Percentiles rank a stretch among this genome's conserved stretches.
Conservation (phyloP, 2,329 filamentous ascomycete species). For the Onygenales sp. region DNA sequence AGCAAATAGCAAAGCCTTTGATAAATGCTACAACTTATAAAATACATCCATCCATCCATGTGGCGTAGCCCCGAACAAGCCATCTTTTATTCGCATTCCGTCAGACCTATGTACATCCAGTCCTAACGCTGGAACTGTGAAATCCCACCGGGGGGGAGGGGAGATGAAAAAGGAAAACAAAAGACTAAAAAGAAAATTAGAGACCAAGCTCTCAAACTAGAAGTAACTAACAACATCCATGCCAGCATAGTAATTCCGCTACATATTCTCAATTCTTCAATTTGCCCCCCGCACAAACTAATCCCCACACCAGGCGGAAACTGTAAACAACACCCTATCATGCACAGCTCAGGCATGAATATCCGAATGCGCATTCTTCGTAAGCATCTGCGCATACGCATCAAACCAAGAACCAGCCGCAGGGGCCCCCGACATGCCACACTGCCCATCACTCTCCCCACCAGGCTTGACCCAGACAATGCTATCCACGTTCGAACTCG, state of each 20-base stretch:
- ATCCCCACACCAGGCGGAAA: neutral
- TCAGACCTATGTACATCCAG: no score
- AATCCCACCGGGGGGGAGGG: no score
- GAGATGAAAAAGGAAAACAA: no score
- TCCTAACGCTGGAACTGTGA: no score
- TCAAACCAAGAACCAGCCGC: conserved; percentile 62
- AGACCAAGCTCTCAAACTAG: no score
- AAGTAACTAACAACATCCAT: no score
- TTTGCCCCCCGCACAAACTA: no score
- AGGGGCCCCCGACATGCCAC: conserved; percentile 49
- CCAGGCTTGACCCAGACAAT: conserved; percentile 66
- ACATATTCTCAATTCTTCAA: no score
- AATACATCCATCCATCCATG: neutral
- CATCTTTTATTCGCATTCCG: no score
- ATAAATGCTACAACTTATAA: neutral
- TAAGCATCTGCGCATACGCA: conserved; percentile 30
- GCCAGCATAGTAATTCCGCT: no score
- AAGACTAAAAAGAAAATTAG: no score
- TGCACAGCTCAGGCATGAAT: neutral
- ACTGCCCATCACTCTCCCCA: conserved; percentile 44
- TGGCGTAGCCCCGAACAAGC: no score
- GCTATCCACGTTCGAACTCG: conserved; percentile 50
- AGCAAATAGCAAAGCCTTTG: neutral
- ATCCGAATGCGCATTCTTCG: conserved; percentile 19
- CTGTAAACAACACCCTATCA: neutral